Percentiles rank a stretch among this genome's conserved stretches.
Conservation (phyloP, 1,284 basidiomycete genomes). For the Cutaneotrichosporon curvatum region DNA sequence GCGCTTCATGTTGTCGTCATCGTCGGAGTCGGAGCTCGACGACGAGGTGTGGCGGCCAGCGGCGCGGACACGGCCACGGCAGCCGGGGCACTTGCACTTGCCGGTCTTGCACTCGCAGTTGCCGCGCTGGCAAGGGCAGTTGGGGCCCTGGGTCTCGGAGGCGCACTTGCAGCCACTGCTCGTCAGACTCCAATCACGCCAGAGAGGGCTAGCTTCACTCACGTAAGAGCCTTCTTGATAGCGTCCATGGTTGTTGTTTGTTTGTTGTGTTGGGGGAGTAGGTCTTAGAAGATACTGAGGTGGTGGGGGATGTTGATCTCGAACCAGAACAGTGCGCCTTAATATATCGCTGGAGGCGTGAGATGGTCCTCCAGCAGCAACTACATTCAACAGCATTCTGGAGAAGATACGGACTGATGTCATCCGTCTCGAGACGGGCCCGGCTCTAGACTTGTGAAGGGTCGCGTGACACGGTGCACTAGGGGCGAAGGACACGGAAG, state of each 20-base stretch:
- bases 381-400: too few relatives aligned
- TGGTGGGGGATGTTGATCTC: too few relatives aligned
- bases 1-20: slow-evolving; percentile 6
- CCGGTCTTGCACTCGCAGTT: slow-evolving; percentile 12
- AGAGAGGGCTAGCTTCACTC: background rate
- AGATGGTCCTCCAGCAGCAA: too few relatives aligned
- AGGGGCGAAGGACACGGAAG: too few relatives aligned
- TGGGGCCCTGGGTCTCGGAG: slow-evolving; percentile 1
- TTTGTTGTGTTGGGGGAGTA: background rate
- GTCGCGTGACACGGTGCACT: too few relatives aligned
- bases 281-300: too few relatives aligned
- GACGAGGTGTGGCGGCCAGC: slow-evolving; percentile 9
- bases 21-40: slow-evolving; percentile 5
- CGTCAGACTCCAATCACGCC: background rate
- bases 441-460: too few relatives aligned
- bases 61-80: slow-evolving; percentile 9
- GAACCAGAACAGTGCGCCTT: too few relatives aligned
- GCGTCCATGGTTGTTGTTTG: slow-evolving; percentile 11
- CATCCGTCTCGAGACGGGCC: too few relatives aligned
- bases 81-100: slow-evolving; percentile 22
- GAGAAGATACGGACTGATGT: too few relatives aligned
- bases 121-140: slow-evolving; percentile 12
- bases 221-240: slow-evolving; percentile 17
- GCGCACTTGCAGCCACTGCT: slow-evolving; percentile 17
- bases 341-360: too few relatives aligned